Conservation (phyloP, 768 basidiomycete genomes). For the Podaxis sp. region DNA sequence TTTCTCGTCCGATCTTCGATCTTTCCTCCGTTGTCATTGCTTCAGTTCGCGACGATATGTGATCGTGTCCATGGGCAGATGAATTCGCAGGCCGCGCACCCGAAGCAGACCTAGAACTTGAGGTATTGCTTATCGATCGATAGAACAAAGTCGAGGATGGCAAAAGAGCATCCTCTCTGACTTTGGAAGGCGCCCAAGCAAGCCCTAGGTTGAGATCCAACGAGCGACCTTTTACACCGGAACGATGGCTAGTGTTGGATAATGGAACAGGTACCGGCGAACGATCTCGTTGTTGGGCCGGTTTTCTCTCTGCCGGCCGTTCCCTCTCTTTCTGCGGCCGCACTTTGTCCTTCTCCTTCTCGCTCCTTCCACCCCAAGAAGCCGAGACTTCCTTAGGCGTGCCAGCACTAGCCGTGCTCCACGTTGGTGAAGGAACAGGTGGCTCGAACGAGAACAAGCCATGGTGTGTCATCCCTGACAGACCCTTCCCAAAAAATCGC, state of each 20-base stretch:
- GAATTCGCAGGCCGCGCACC: constrained; percentile 22
- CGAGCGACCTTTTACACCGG: constrained; percentile 63
- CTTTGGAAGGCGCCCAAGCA: constrained; percentile 67
- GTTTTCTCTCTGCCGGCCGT: constrained; percentile 23
- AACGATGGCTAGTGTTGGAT: constrained; percentile 35
- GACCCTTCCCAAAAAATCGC: constrained; percentile 25
- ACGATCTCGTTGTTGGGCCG: constrained; percentile 15
- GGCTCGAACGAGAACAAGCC: constrained; percentile 70
- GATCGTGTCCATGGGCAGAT: constrained; percentile 21
- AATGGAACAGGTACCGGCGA: constrained; percentile 29
- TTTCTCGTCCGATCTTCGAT: constrained; percentile 41
- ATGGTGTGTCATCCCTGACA: constrained; percentile 42
- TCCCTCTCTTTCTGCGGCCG: constrained; percentile 27
- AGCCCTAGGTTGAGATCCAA: constrained; percentile 69
- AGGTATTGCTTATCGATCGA: constrained; percentile 30
- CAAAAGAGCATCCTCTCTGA: constrained; percentile 66
- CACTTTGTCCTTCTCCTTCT: constrained; percentile 29
- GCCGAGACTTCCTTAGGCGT: constrained; percentile 24
- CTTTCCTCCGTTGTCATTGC: constrained; percentile 24
- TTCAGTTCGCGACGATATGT: constrained; percentile 17
- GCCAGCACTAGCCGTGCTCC: constrained; percentile 32
- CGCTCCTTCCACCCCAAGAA: constrained; percentile 24
- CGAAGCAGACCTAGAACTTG: constrained; percentile 25
- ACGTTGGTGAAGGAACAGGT: constrained; percentile 51
- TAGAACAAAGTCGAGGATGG: constrained; percentile 41